phyloP scores from a whole-genome alignment of 208 protist genomes.

The Wallacemonas sp. region DNA sequence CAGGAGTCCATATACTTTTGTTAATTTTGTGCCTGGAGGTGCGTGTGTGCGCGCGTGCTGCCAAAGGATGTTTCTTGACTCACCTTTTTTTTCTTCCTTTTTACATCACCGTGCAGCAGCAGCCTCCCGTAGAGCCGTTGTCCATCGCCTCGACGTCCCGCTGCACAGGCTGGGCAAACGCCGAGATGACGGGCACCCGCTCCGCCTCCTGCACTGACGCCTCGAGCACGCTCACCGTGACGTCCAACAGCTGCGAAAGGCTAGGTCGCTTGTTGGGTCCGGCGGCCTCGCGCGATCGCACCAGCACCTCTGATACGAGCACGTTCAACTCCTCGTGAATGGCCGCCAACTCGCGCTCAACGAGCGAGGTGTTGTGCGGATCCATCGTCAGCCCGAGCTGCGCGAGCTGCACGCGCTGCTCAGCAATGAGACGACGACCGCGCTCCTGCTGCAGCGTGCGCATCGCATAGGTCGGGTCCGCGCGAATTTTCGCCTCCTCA shows the following conservation, averaged over 20 bases:
- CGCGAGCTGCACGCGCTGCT: constrained; percentile 53
- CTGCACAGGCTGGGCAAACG: constrained; percentile 43
- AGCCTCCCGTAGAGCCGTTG: constrained; percentile 12
- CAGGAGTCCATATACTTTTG: too few relatives aligned
- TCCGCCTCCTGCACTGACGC: constrained; percentile 29
- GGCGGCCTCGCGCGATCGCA: constrained; percentile 42
- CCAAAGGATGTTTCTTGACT: not conserved
- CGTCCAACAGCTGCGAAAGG: constrained; percentile 61
- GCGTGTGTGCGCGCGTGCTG: too few relatives aligned
- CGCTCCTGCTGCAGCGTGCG: constrained; percentile 51
- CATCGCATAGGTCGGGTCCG: constrained; percentile 26
- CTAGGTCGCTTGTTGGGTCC: constrained; percentile 33
- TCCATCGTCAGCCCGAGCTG: constrained; percentile 59
- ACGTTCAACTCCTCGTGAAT: constrained; percentile 74
- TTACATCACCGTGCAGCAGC: constrained; percentile 46
- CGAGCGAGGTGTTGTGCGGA: constrained; percentile 31
- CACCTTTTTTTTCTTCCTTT: constrained; percentile 1
- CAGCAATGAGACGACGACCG: constrained; percentile 39
- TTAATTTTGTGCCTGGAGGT: too few relatives aligned
- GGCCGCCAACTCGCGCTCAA: constrained; percentile 51
- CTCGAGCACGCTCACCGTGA: constrained; percentile 68
- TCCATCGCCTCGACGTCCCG: constrained; percentile 6
- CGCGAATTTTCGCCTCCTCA: constrained; percentile 15
- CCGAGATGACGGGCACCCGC: constrained; percentile 45
- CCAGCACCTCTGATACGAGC: constrained; percentile 58